Base-by-base conservation (phyloP, 805 yeast species). In the Candida suzukii region DNA sequence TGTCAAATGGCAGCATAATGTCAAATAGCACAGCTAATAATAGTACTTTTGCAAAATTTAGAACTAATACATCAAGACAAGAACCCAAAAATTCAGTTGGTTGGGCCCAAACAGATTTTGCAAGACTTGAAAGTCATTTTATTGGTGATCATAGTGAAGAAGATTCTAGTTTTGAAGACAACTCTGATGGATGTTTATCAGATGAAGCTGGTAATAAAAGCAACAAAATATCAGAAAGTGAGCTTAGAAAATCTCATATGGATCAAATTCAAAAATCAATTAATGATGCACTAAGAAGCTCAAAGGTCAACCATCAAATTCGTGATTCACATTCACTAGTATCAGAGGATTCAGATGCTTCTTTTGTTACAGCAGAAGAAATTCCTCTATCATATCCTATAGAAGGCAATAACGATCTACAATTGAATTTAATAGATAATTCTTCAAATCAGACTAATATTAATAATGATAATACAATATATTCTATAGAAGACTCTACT, bases 361-460 rank as follows among this genome's bases (percentile, higher is more conserved):
- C 58, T 10, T 54, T 46, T 43, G 56, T 54, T n/a, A 53, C 59
- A 0, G 59, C 58, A 34, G 16, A 18, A 8, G 31, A 30, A 4
- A 35, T n/a, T 25, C 7, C 30, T 31, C 35, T 10, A 31, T 20
- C n/a, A 17, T 3, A 18, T 13, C n/a, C 29, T n/a, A n/a, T n/a
- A n/a, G n/a, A n/a, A n/a, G n/a, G n/a, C n/a, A n/a, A n/a, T n/a
- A n/a, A n/a, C n/a, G n/a, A n/a, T n/a, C n/a, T n/a, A n/a, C n/a
- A n/a, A n/a, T n/a, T n/a, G n/a, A n/a, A n/a, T n/a, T n/a, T n/a
- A n/a, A n/a, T n/a, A n/a, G n/a, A n/a, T n/a, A 27, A 27, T 9
- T 24, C 25, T 24, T 24, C 25, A 10, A 24, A 24, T 7, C 25
- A 24, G 10, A 24, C n/a, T n/a, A n/a, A n/a, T n/a, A n/a, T n/a